Evolutionary conservation across 2,329 filamentous ascomycete genomes (phyloP), one percentile per base, ranked within the genome.

Genomic region (Apiospora koreana): DNA sequence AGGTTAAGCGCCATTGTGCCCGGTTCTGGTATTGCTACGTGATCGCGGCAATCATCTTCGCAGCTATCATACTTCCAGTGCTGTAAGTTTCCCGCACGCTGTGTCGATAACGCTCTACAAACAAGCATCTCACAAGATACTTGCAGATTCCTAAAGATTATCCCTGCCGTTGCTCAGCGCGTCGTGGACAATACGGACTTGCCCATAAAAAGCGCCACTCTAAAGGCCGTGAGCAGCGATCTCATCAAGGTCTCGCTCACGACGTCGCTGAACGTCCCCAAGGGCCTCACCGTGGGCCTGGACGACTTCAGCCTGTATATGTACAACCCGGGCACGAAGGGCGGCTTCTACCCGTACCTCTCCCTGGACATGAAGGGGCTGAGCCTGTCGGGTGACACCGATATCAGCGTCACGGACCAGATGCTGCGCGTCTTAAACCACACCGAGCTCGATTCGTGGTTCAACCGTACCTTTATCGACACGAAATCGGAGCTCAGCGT

Each of bases 131-230:
- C 7, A 28, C 45, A 16, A 2, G 23, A 18, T 8, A 21, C 14
- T 2, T 35, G 6, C 67, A 83, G 82, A 69, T 83, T 83, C 74
- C 70, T 80, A 1, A 74, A 82, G 65, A 75, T 79, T 23, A 77
- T 83, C 9, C 82, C 82, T n/a, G 81, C 80, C 14, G 76, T 83
- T 43, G 81, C 82, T 0, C 82, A 83, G 58, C 72, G 76, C 42
- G 76, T 83, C 21, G 77, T 83, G 25, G 72, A 82, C 68, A 77
- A 79, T 64, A 80, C 80, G 3, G 69, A 75, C 21, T 75, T 83
- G 6, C 77, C 81, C 2, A 78, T 83, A 43, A 77, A 79, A 72
- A 74, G 75, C 64, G 80, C 80, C 0, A 73, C 75, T 0, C 75
- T 83, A 28, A 71, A 81, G 68, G 76, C 81, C 21, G 78, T 81